These are phyloP conservation scores for Wickerhamomyces sp. DNA, from an alignment of 1,139 yeast species.

Conservation along the genomic window DNA sequence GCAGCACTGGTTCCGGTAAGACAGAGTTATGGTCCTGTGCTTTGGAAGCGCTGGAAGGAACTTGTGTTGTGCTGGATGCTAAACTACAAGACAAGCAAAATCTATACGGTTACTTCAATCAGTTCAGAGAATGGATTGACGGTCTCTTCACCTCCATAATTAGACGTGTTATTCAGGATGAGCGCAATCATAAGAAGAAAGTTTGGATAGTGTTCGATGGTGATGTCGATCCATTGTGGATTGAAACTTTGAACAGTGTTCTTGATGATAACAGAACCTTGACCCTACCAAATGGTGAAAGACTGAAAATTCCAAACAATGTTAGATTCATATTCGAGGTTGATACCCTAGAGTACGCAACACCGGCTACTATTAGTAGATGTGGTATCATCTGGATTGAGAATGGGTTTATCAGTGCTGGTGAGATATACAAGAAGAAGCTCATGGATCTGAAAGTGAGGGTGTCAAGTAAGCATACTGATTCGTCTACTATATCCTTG, in stretches of 20 bases:
- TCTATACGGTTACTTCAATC: constrained; percentile 68
- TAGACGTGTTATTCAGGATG: constrained; percentile 52
- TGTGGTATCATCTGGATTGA: constrained; percentile 88
- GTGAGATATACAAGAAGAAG: constrained; percentile 24
- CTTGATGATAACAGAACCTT: constrained; percentile 80
- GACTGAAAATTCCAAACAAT: constrained; percentile 61
- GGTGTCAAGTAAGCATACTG: constrained; percentile 15
- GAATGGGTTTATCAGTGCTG: constrained; percentile 26
- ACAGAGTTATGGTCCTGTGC: constrained; percentile 49
- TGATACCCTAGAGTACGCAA: constrained; percentile 58
- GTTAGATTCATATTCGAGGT: constrained; percentile 75
- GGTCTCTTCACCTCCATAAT: constrained; percentile 74
- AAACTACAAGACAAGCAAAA: constrained; percentile 65
- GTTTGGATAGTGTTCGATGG: constrained; percentile 91
- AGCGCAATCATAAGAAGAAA: constrained; percentile 51
- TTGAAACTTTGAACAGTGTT: constrained; percentile 85
- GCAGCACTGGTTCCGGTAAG: constrained; percentile 76
- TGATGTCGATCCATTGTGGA: constrained; percentile 93
- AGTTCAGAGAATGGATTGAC: constrained; percentile 85
- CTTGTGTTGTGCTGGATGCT: constrained; percentile 51
- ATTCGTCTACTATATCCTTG: constrained; percentile 4
- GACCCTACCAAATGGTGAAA: constrained; percentile 88
- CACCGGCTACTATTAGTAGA: constrained; percentile 90
- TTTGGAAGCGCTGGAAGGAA: constrained; percentile 35
- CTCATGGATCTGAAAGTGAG: constrained; percentile 9